phyloP scores from a whole-genome alignment of 208 protist species.

The Trichomonas gallinae region DNA sequence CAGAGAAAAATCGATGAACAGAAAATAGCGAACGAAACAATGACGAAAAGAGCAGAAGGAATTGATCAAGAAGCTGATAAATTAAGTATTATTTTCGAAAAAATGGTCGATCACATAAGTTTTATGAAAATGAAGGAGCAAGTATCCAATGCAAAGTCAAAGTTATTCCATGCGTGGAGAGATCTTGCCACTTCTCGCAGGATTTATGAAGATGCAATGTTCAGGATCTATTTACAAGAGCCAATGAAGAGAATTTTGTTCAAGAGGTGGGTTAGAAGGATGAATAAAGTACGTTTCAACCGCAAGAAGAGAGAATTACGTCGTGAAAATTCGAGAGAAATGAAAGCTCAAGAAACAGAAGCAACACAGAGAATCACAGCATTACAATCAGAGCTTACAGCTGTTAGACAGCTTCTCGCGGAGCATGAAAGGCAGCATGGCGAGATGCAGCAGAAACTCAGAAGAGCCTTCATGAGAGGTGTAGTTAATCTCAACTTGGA shows the following conservation, averaged over 20 bases:
- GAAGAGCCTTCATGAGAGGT: slow-evolving; percentile 3
- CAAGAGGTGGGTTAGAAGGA: background rate
- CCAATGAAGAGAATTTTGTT: background rate
- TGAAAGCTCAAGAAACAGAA: background rate
- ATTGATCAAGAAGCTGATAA: background rate
- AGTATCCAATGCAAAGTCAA: background rate
- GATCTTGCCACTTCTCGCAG: background rate
- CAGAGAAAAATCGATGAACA: background rate
- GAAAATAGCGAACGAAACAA: background rate
- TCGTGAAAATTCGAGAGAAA: background rate
- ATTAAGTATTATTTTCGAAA: background rate
- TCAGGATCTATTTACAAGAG: background rate
- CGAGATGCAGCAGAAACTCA: background rate
- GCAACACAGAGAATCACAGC: background rate
- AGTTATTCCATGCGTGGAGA: background rate
- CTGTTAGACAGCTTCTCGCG: background rate
- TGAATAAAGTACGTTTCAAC: background rate
- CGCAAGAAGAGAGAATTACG: background rate
- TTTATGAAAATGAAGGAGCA: background rate
- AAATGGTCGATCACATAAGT: background rate
- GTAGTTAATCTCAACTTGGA: slow-evolving; percentile 5
- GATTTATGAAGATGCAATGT: background rate
- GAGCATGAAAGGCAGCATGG: background rate
- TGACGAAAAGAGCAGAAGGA: background rate
- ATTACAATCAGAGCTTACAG: background rate